Conservation (phyloP, 768 basidiomycete genomes). For the Austroboletus eburneus region DNA sequence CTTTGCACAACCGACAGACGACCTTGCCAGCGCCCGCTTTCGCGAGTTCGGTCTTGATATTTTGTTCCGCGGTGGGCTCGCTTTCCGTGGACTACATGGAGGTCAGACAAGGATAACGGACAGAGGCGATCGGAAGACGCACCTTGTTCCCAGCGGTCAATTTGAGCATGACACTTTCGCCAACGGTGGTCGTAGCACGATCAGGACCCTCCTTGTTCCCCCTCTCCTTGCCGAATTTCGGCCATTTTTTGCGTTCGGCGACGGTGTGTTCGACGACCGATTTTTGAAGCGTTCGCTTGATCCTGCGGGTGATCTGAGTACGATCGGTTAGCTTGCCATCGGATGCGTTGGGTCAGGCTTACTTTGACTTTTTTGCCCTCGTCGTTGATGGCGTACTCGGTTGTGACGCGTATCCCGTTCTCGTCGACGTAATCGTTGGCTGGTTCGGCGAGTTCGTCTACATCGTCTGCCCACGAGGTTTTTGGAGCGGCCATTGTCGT, state of each 20-base stretch:
- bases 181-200: slow-evolving; percentile 90
- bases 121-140: slow-evolving; percentile 5
- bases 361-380: slow-evolving; percentile 96
- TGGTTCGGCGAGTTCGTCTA: slow-evolving; percentile 65
- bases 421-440: slow-evolving; percentile 73
- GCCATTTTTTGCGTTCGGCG: slow-evolving; percentile 90
- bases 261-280: slow-evolving; percentile 91
- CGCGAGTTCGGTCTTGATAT: slow-evolving; percentile 60
- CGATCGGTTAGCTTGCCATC: neutral
- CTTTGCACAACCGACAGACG: slow-evolving; percentile 89
- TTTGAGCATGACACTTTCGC: slow-evolving; percentile 63
- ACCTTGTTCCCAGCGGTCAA: slow-evolving; percentile 63
- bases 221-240: slow-evolving; percentile 90
- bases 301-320: slow-evolving; percentile 75
- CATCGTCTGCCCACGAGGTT: slow-evolving; percentile 87
- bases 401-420: slow-evolving; percentile 81
- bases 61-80: slow-evolving; percentile 62
- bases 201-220: slow-evolving; percentile 87
- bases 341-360: slow-evolving; percentile 3
- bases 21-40: slow-evolving; percentile 85
- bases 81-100: slow-evolving; percentile 51
- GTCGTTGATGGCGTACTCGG: slow-evolving; percentile 83
- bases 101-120: neutral
- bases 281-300: slow-evolving; percentile 83
- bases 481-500: slow-evolving; percentile 35